Base-by-base conservation (phyloP, 2,329 filamentous ascomycete species). In the Neoarthrinium moseri region DNA sequence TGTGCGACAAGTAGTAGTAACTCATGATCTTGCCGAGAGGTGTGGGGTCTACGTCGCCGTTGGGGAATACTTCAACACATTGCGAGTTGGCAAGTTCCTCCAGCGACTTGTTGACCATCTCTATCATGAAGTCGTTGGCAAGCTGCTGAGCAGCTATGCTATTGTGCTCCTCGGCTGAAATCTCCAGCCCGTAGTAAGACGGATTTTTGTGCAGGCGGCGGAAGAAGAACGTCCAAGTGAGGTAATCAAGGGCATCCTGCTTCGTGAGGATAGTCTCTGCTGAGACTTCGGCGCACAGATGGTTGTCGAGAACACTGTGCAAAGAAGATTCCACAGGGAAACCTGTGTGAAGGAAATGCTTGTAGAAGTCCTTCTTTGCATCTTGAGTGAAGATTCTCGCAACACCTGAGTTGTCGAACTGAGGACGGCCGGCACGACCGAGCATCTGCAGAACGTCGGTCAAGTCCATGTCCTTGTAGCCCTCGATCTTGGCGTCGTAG, bases 141-240 rank as follows among this genome's bases (percentile, higher is more conserved):
- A 89, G 75, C 53, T 89, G 81, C 63, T 96, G 92, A 0, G 95
- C 92, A 6, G 82, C 78, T 23, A 91, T 83, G 7, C 86, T 91
- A 63, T 91, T 95, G 68, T 96, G 91, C 57, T 96, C 91, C 57
- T 96, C 91, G 0, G 89, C 86, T 0, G 89, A 89, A 35, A 99
- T 94, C 62, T 96, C 88, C 0, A 99, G 83, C 1, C 95, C 95
- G 57, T 99, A 99, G 70, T 96, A 99, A 0, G 91, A 95, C 2
- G 94, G 94, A 58, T 99, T 99, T 75, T 99, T 99, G 73, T 99
- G 94, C 30, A 99, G 72, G 10, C 94, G 80, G 3, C 95, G 83
- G 78, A 99, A 99, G 80, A 99, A 99, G 74, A 99, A 99, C 1
- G 95, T 99, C 94, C 95, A 99, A 0, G 94, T 99, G 43, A 99